phyloP scores from a whole-genome alignment of 371 early-diverging fungal species.

The Rhizomucor miehei region DNA sequence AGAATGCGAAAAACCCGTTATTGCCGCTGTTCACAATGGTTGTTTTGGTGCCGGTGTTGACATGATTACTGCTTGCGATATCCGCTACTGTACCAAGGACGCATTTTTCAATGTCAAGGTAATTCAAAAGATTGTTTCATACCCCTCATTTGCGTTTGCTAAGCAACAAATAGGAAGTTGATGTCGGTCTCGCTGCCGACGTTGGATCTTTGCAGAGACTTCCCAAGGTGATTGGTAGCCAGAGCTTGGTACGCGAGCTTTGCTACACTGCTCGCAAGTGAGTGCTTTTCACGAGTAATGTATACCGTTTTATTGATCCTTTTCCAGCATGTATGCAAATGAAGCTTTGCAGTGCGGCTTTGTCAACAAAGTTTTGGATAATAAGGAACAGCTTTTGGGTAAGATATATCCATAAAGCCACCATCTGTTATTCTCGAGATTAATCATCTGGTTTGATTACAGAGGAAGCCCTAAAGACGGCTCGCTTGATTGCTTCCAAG shows the following conservation, averaged over 20 bases:
- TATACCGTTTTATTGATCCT: neutral
- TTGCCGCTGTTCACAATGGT: conserved; percentile 83
- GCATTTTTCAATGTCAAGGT: conserved; percentile 84
- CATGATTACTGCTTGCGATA: conserved; percentile 88
- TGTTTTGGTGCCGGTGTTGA: conserved; percentile 94
- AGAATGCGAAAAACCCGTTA: conserved; percentile 82
- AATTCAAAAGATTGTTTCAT: neutral
- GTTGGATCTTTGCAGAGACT: conserved; percentile 91
- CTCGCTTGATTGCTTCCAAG: conserved; percentile 79
- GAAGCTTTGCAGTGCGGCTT: conserved; percentile 85
- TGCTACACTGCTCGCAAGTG: conserved; percentile 81
- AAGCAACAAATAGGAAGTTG: conserved; percentile 63
- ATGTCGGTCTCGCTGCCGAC: conserved; percentile 89
- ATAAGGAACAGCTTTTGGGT: conserved; percentile 52
- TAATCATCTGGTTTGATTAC: neutral
- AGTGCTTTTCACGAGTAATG: conserved; percentile 5
- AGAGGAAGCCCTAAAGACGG: conserved; percentile 70
- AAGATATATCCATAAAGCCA: conserved; percentile 7
- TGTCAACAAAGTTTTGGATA: conserved; percentile 68
- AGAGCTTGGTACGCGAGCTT: conserved; percentile 87
- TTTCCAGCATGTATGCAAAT: conserved; percentile 54
- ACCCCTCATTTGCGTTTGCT: neutral
- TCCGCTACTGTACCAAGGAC: conserved; percentile 81
- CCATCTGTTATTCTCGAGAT: neutral
- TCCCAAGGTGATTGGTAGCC: conserved; percentile 91